Base-by-base conservation (phyloP, 2,329 filamentous ascomycete species). In the Aureobasidium pullulans region DNA sequence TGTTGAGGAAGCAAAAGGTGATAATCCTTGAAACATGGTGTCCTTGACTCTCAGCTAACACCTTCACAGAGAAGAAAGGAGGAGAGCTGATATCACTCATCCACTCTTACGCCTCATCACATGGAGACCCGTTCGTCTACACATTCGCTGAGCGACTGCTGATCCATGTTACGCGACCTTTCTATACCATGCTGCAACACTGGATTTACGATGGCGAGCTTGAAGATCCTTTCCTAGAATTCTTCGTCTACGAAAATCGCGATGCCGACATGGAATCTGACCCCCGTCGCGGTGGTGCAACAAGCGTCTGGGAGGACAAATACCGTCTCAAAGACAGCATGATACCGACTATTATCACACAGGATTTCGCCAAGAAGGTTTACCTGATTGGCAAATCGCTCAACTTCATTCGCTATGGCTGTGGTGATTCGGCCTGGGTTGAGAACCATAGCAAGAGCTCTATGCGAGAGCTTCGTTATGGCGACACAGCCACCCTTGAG, bases 131-230 rank as follows among this genome's bases (percentile, higher is more conserved):
- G 0, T 92, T 96, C 64, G 94, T 99, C 29, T 89, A 89, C 63
- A 87, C 87, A 0, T 97, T 97, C 75, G 94, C 94, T 0, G 93
- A 97, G 72, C 85, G 93, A 28, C 79, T 99, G 31, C 81, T 99
- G 6, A 81, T 82, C 6, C 89, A 93, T 67, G 89, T 99, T 57
- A 96, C 94, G 1, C 82, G 89, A 15, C 95, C 95, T 0, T 99
- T 99, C 70, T 99, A 99, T 72, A 90, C 95, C 67, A 96, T 99
- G 77, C 79, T 99, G 57, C 85, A 91, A 58, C 88, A 90, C 67
- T 99, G 94, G 94, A 96, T 99, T 53, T 99, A 99, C 69, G 93
- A 99, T 68, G 94, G 94, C 62, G 95, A 99, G 76, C 81, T 99
- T 13, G 91, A 90, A n/a, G 94, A 99, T 72, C 94, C 95, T 0